Base-by-base conservation (phyloP, 2,329 filamentous ascomycete genomes). In the Rachicladosporium sp. region DNA sequence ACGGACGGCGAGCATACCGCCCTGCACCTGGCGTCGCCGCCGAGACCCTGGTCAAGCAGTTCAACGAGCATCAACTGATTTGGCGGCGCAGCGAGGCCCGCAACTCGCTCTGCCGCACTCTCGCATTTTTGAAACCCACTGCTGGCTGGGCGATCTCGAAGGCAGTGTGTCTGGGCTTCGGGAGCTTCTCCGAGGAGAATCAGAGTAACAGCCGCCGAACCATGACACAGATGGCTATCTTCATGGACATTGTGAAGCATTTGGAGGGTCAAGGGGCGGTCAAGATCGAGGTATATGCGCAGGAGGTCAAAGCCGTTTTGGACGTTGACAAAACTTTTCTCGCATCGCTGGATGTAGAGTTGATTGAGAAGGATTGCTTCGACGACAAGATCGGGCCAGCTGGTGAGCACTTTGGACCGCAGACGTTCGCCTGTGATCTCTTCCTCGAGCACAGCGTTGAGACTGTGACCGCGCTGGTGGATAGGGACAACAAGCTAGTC, bases 221-320 rank as follows among this genome's bases (percentile, higher is more conserved):
- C 31, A 42, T 58, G 41, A 51, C 49, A 49, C 57, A 60, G 44
- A 42, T 55, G 15, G 55, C 50, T 2, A 50, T 53, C 3, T 59
- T 58, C 13, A 36, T 53, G 36, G 57, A 57, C 33, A 36, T 54
- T 9, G 44, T 49, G 10, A 35, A 43, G 6, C 32, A 48, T 27
- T 15, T 48, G 31, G 41, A 43, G 36, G 34, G 36, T 31, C 38
- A 10, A 15, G 29, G 38, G 6, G 35, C 33, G 10, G 4, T 15
- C 2, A 12, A 12, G 11, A 33, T 50, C 12, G 41, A 43, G 13
- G 32, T 53, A 7, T 50, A 42, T 29, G 54, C 46, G 2, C 53
- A 58, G 33, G 57, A 60, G 29, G 56, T 54, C 4, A 19, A 19
- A 3, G 15, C 15, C 15, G 15, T 19, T 5, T 19, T 19, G 15